Conservation (phyloP, 2,329 filamentous ascomycete species). For the Spiromastix sp. region DNA sequence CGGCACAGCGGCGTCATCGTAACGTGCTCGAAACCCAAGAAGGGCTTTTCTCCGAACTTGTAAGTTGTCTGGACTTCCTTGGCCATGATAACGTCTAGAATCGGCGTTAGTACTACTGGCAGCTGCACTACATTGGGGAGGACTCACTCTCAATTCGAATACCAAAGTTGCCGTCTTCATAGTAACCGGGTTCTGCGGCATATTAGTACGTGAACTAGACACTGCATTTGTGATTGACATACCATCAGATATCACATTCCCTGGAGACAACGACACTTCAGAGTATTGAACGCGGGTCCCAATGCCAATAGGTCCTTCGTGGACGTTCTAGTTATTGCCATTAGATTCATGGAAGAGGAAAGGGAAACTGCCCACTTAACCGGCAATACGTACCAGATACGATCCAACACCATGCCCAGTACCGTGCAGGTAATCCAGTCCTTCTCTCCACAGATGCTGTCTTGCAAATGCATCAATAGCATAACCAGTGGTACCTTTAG, state of each 20-base stretch:
- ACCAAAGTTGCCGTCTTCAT: conserved; percentile 89
- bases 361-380: neutral
- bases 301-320: conserved; percentile 94
- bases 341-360: neutral
- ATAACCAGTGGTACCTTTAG: conserved; percentile 90
- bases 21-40: conserved; percentile 89
- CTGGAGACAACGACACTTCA: conserved; percentile 79
- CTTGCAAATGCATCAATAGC: conserved; percentile 80
- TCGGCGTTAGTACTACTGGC: conserved; percentile 7
- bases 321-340: conserved; percentile 56
- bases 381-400: conserved; percentile 48
- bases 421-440: conserved; percentile 89
- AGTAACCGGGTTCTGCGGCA: conserved; percentile 72
- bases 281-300: conserved; percentile 85
- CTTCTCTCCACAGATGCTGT: conserved; percentile 86
- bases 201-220: conserved; percentile 9
- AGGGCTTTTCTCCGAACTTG: conserved; percentile 87
- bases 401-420: conserved; percentile 94
- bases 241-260: conserved; percentile 85
- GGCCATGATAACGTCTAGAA: conserved; percentile 69
- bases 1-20: conserved; percentile 94
- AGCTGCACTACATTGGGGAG: neutral
- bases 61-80: conserved; percentile 78
- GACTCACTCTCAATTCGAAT: conserved; percentile 76
- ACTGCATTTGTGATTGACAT: no score